Evolutionary conservation across 345 rosid species (phyloP).

Genomic region (Salix udensis): DNA sequence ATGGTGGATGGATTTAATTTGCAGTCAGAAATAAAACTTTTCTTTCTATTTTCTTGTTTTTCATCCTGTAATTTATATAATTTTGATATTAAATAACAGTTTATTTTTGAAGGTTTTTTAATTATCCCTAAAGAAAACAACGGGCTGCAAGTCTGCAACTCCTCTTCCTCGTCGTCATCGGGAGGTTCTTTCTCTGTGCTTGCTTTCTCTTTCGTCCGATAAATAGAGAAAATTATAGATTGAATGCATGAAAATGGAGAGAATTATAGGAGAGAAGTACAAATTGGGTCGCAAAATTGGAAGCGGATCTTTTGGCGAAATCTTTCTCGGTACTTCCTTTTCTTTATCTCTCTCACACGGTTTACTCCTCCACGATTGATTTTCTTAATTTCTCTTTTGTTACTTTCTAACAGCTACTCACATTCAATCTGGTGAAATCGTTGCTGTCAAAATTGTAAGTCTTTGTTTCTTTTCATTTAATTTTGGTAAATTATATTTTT

Average conservation of each 20-base stretch:
- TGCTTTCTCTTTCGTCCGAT: too few species aligned
- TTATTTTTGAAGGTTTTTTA: too few species aligned
- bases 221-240: not conserved
- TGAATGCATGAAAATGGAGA: constrained; percentile 35
- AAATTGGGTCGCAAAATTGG: constrained; percentile 94
- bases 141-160: too few species aligned
- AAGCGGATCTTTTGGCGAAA: constrained; percentile 95
- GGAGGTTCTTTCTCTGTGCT: too few species aligned
- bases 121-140: too few species aligned
- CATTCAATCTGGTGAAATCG: constrained; percentile 81
- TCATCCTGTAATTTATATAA: too few species aligned
- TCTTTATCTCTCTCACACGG: not conserved
- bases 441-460: constrained; percentile 93
- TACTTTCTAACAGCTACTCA: constrained; percentile 62
- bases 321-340: constrained; percentile 56
- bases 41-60: too few species aligned
- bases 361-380: not conserved
- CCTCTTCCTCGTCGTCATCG: too few species aligned
- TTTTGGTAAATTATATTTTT: not conserved
- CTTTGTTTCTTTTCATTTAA: not conserved
- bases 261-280: constrained; percentile 80
- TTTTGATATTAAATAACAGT: too few species aligned
- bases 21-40: too few species aligned
- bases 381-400: not conserved
- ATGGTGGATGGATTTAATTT: too few species aligned